phyloP scores from a whole-genome alignment of 352 stramenopile species.

The Phytophthora parvispora region DNA sequence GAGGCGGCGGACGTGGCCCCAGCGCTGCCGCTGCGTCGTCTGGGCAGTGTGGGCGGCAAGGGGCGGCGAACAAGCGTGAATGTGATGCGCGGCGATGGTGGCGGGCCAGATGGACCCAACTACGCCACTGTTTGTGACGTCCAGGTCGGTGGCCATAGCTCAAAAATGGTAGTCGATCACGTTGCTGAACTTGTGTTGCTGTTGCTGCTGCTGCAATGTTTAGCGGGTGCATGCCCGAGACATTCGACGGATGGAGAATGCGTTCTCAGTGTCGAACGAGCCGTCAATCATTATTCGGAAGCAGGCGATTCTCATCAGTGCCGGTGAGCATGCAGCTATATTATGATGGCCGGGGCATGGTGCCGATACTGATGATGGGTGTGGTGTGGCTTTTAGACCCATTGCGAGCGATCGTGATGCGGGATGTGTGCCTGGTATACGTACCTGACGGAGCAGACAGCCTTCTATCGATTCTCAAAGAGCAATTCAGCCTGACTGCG shows the following conservation, averaged over 20 bases:
- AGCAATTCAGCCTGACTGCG: constrained; percentile 65
- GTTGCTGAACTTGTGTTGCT: neutral
- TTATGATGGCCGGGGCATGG: neutral
- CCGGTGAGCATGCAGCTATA: constrained; percentile 35
- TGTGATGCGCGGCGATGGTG: constrained; percentile 27
- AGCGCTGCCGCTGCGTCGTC: constrained; percentile 14
- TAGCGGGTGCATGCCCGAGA: constrained; percentile 81
- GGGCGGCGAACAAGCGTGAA: constrained; percentile 29
- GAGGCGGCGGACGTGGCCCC: constrained; percentile 16
- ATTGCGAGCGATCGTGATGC: constrained; percentile 81
- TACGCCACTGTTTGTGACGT: constrained; percentile 54
- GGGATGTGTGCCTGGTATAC: constrained; percentile 70
- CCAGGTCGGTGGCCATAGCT: constrained; percentile 32
- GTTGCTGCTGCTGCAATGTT: constrained; percentile 1
- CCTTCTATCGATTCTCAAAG: constrained; percentile 70
- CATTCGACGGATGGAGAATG: constrained; percentile 80
- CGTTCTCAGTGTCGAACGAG: constrained; percentile 80
- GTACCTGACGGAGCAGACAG: constrained; percentile 66
- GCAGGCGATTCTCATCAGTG: constrained; percentile 84
- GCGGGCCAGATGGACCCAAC: constrained; percentile 22
- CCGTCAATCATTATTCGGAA: constrained; percentile 81
- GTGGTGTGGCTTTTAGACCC: constrained; percentile 47
- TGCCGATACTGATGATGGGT: constrained; percentile 4
- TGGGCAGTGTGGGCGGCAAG: constrained; percentile 32
- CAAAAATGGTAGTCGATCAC: neutral